A percentile compares a stretch with the other conserved stretches of the same genome.
These are phyloP conservation scores for Dactylorhiza incarnata DNA, from an alignment of 106 monocot genomes.

Conservation along the genomic window DNA sequence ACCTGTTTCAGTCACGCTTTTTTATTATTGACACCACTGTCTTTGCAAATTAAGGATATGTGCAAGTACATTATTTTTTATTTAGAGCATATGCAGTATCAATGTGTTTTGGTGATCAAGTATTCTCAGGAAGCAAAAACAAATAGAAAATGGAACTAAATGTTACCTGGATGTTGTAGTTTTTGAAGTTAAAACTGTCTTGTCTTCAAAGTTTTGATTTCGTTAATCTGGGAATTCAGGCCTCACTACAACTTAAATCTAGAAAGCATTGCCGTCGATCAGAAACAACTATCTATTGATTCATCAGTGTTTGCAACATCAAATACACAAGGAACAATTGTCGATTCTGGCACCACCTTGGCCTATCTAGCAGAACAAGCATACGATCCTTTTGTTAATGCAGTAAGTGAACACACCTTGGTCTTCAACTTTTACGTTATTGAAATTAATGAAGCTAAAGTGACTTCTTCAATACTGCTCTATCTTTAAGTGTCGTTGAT, in stretches of 20 bases:
- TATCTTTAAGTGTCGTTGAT: neutral
- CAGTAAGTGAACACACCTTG: slow-evolving; percentile 39
- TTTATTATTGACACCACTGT: neutral
- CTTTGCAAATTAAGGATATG: neutral
- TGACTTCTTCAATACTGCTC: neutral
- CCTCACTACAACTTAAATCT: slow-evolving; percentile 90
- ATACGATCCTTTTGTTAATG: slow-evolving; percentile 89
- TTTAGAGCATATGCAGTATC: neutral
- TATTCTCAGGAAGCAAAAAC: neutral
- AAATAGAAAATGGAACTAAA: neutral
- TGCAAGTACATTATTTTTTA: neutral
- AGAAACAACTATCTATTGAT: slow-evolving; percentile 63
- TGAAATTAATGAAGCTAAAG: neutral
- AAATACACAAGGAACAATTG: slow-evolving; percentile 78
- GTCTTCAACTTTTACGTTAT: neutral
- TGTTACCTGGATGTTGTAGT: neutral
- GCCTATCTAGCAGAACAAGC: slow-evolving; percentile 81
- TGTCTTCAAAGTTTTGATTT: slow-evolving; percentile 8
- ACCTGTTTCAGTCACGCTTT: neutral
- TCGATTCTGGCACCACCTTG: slow-evolving; percentile 98
- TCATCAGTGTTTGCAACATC: slow-evolving; percentile 81
- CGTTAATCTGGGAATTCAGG: slow-evolving; percentile 38
- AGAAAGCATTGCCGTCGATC: slow-evolving; percentile 82
- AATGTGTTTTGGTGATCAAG: neutral
- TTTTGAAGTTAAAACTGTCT: neutral